These are phyloP conservation scores for Cordyceps tenuipes DNA, from an alignment of 2,329 filamentous ascomycete species.

Conservation along the genomic window DNA sequence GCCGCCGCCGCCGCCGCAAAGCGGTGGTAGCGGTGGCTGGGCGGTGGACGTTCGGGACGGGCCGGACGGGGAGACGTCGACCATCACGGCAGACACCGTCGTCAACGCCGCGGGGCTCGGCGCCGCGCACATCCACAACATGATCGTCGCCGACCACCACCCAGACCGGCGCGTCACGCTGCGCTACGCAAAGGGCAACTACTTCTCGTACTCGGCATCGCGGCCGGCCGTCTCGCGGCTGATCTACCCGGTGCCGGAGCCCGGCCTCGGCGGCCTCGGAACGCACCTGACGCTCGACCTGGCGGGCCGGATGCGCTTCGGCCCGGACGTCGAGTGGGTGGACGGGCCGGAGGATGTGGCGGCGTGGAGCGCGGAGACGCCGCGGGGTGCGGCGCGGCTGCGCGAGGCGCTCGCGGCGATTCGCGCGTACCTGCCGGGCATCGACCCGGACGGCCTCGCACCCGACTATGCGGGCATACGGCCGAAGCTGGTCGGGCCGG, in stretches of 20 bases:
- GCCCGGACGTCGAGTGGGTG: conserved; percentile 94
- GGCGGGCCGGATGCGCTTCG: conserved; percentile 76
- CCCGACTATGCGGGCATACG: conserved; percentile 89
- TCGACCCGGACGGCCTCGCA: conserved; percentile 57
- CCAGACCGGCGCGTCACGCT: conserved; percentile 47
- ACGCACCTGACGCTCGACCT: conserved; percentile 92
- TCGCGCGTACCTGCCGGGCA: conserved; percentile 63
- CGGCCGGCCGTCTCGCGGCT: conserved; percentile 59
- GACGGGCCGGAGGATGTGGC: conserved; percentile 59
- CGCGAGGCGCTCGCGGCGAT: conserved; percentile 66
- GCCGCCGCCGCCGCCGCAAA: too few species aligned
- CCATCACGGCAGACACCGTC: conserved; percentile 66
- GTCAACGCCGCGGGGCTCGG: conserved; percentile 81
- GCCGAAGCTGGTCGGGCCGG: conserved; percentile 63
- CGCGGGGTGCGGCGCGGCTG: conserved; percentile 48
- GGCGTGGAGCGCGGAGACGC: conserved; percentile 29
- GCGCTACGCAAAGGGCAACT: conserved; percentile 89
- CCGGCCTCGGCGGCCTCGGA: conserved; percentile 75
- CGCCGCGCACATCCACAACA: conserved; percentile 70
- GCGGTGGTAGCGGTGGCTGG: conserved; percentile 58
- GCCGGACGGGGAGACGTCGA: conserved; percentile 37
- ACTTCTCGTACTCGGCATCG: conserved; percentile 73
- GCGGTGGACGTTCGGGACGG: conserved; percentile 48
- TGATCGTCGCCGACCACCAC: conserved; percentile 46
- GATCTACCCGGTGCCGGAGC: conserved; percentile 78